Evolutionary conservation across 2,329 filamentous ascomycete genomes (phyloP).

Genomic region (Neoarthrinium moseri): DNA sequence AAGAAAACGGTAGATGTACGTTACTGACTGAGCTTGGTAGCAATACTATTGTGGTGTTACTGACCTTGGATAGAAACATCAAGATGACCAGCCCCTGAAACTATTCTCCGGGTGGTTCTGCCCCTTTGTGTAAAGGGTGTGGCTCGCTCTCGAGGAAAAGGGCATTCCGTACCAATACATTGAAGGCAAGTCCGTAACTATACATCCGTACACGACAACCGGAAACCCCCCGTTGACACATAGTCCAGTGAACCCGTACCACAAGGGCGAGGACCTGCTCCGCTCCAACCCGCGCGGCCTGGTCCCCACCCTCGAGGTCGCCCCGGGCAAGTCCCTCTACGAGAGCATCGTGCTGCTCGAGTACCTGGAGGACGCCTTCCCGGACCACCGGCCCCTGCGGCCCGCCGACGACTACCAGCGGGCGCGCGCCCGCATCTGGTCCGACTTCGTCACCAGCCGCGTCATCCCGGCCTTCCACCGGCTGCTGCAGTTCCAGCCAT

Average conservation of each 20-base stretch:
- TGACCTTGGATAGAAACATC: slow-evolving; percentile 20
- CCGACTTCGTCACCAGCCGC: slow-evolving; percentile 53
- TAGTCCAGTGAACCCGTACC: slow-evolving; percentile 53
- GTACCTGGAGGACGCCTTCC: slow-evolving; percentile 59
- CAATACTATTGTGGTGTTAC: neutral
- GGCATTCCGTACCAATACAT: slow-evolving; percentile 58
- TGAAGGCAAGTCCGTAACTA: slow-evolving; percentile 25
- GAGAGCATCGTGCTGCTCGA: slow-evolving; percentile 57
- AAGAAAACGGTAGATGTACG: slow-evolving; percentile 25
- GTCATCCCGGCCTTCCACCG: slow-evolving; percentile 56
- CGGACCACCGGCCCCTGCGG: slow-evolving; percentile 39
- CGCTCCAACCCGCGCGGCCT: slow-evolving; percentile 57
- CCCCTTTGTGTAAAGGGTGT: slow-evolving; percentile 50
- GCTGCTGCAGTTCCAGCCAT: slow-evolving; percentile 24
- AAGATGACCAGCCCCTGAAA: slow-evolving; percentile 18
- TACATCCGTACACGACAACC: no score
- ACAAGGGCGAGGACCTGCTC: slow-evolving; percentile 53
- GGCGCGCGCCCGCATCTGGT: slow-evolving; percentile 55
- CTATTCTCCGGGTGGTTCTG: slow-evolving; percentile 20
- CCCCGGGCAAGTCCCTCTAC: slow-evolving; percentile 46
- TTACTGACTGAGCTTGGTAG: neutral
- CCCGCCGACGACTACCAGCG: slow-evolving; percentile 49
- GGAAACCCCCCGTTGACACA: neutral
- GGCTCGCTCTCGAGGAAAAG: slow-evolving; percentile 59
- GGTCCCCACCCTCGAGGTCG: slow-evolving; percentile 49